A percentile compares a stretch with the other conserved stretches of the same genome.
Evolutionary conservation across 1,284 basidiomycete genomes (phyloP).

Genomic region (Ustanciosporium gigantosporum): DNA sequence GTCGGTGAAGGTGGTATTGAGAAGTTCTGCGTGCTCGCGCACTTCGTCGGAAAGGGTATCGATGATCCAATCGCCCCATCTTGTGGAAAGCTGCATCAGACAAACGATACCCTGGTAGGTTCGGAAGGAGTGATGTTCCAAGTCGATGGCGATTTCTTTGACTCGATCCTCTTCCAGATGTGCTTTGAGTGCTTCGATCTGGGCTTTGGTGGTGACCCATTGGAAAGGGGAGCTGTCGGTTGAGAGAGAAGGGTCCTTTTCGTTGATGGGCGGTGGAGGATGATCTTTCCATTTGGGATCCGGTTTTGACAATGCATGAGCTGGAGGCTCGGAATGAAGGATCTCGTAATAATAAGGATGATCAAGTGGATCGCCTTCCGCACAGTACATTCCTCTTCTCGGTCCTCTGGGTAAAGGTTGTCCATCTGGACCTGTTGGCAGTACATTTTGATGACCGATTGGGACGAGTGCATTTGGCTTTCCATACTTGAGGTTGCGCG

Average conservation of each 20-base stretch:
- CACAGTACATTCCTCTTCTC: slow-evolving; percentile 53
- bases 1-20: slow-evolving; percentile 75
- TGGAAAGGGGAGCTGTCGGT: slow-evolving; percentile 74
- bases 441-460: slow-evolving; percentile 24
- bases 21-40: slow-evolving; percentile 73
- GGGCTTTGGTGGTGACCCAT: slow-evolving; percentile 71
- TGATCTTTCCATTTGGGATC: slow-evolving; percentile 10
- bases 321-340: slow-evolving; percentile 28
- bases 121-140: slow-evolving; percentile 88
- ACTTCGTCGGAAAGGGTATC: slow-evolving; percentile 72
- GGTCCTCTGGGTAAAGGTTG: slow-evolving; percentile 15
- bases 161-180: slow-evolving; percentile 63
- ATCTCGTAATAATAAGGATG: slow-evolving; percentile 59
- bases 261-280: slow-evolving; percentile 44
- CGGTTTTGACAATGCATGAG: slow-evolving; percentile 57
- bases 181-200: slow-evolving; percentile 71
- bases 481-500: slow-evolving; percentile 41
- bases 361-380: slow-evolving; percentile 53
- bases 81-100: slow-evolving; percentile 80
- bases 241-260: slow-evolving; percentile 60
- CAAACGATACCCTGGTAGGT: slow-evolving; percentile 86
- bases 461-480: slow-evolving; percentile 56
- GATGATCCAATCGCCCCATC: slow-evolving; percentile 82
- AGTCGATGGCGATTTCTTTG: slow-evolving; percentile 86
- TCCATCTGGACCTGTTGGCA: slow-evolving; percentile 9